Base-by-base conservation (phyloP, 352 stramenopile genomes). In the Globisporangium barbulae region DNA sequence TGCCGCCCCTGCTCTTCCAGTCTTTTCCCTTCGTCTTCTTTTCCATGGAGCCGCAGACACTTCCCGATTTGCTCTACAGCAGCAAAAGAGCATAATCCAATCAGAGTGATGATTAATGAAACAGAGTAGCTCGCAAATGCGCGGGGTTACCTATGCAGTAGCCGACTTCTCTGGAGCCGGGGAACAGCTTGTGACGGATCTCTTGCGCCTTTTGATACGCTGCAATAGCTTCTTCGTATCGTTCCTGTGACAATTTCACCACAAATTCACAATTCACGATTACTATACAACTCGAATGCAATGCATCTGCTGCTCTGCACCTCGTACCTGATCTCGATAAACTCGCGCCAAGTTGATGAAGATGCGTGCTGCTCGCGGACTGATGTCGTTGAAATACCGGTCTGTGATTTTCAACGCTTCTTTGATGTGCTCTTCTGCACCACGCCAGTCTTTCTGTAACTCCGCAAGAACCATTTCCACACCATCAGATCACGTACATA, bases 21-120 rank as follows among this genome's bases (percentile, higher is more conserved):
- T 9, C 62, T 44, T 37, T 74, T 73, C 19, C 85, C 83, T 59
- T 90, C 81, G n/a, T 88, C 81, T 64, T 88, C 71, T 1, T 83
- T 67, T 22, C 83, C 83, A 68, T 88, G 66, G 0, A 85, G 66
- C 2, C 71, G 66, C 61, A 90, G 73, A 28, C 83, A 92, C 37
- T 90, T 89, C 44, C 85, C 85, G 33, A 94, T 91, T 91, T 92
- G 83, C 35, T 94, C 85, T 92, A 57, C 47, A 35, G 3, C 8
- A 28, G 25, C 15, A 10, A 0, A 28, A 45, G 8, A 9, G 45
- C 17, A 30, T 12, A 12, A 4, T 30, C n/a, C 17, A 15, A 1
- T 58, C 41, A 44, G 19, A 45, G 45, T 44, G n/a, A 15, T 30
- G 8, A 31, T 31, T n/a, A 45, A 44, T 17, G 31, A 30, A 33